Conservation (phyloP, 345 rosid species). For the Bretschneidera sinensis region DNA sequence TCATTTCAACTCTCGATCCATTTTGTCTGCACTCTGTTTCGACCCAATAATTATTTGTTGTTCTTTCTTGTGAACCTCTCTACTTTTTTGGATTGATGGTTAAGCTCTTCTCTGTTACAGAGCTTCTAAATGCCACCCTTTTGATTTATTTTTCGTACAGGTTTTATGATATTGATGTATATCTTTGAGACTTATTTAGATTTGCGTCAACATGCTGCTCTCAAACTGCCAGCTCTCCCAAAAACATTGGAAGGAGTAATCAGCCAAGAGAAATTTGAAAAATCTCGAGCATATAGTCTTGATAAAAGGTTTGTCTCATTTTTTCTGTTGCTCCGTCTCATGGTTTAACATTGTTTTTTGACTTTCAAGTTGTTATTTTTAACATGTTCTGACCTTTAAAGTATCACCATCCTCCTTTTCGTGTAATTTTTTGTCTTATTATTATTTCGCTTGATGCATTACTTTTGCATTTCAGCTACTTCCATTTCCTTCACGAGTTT, state of each 20-base stretch:
- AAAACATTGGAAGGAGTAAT: slow-evolving; percentile 85
- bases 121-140: neutral
- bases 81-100: neutral
- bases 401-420: neutral
- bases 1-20: neutral
- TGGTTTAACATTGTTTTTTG: neutral
- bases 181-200: slow-evolving; percentile 84
- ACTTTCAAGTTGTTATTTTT: neutral
- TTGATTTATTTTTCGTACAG: slow-evolving; percentile 29
- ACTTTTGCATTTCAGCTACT: slow-evolving; percentile 54
- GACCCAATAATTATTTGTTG: neutral
- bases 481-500: slow-evolving; percentile 85
- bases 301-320: slow-evolving; percentile 68
- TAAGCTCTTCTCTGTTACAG: neutral
- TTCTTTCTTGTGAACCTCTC: neutral
- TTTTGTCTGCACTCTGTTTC: neutral
- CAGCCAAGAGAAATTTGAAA: slow-evolving; percentile 87
- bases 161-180: slow-evolving; percentile 91
- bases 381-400: too few species aligned
- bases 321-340: slow-evolving; percentile 10
- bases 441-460: slow-evolving; percentile 13
- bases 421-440: neutral
- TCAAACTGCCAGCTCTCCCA: slow-evolving; percentile 81
- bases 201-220: slow-evolving; percentile 78
- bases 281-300: slow-evolving; percentile 90